phyloP scores from a whole-genome alignment of 371 early-diverging fungal species.

The Fennellomyces sp. region DNA sequence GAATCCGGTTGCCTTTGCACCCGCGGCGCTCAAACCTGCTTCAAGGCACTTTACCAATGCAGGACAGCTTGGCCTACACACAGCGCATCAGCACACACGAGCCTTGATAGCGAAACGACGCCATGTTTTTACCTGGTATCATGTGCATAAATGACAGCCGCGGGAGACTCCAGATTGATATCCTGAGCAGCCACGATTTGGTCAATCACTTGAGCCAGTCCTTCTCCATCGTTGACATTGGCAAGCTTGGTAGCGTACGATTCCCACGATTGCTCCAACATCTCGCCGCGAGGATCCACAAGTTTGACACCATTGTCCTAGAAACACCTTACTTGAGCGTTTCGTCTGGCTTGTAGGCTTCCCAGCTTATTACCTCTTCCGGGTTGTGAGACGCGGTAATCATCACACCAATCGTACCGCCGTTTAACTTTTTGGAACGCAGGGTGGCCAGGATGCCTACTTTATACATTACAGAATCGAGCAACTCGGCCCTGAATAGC shows the following conservation, averaged over 20 bases:
- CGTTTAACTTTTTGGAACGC: conserved; percentile 86
- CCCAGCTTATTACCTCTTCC: conserved; percentile 60
- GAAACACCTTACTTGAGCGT: neutral
- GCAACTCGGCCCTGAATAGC: conserved; percentile 68
- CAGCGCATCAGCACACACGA: neutral
- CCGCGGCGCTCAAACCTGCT: conserved; percentile 79
- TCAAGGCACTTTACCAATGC: conserved; percentile 79
- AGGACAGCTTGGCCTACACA: conserved; percentile 80
- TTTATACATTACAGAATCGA: conserved; percentile 93
- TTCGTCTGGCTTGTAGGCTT: neutral
- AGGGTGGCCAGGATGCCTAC: conserved; percentile 93
- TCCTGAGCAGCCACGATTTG: conserved; percentile 67
- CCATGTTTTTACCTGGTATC: conserved; percentile 83
- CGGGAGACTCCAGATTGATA: conserved; percentile 72
- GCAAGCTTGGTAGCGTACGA: conserved; percentile 89
- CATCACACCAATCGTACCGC: conserved; percentile 97
- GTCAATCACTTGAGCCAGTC: conserved; percentile 63
- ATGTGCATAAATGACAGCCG: conserved; percentile 82
- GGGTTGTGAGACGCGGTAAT: conserved; percentile 99
- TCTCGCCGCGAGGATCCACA: conserved; percentile 99
- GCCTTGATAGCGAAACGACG: neutral
- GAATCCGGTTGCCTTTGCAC: conserved; percentile 73
- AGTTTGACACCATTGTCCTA: conserved; percentile 99
- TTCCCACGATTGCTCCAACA: conserved; percentile 98
- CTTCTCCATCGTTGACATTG: conserved; percentile 81